Conservation (phyloP, 768 basidiomycete species). For the Boletellus ananiceps region DNA sequence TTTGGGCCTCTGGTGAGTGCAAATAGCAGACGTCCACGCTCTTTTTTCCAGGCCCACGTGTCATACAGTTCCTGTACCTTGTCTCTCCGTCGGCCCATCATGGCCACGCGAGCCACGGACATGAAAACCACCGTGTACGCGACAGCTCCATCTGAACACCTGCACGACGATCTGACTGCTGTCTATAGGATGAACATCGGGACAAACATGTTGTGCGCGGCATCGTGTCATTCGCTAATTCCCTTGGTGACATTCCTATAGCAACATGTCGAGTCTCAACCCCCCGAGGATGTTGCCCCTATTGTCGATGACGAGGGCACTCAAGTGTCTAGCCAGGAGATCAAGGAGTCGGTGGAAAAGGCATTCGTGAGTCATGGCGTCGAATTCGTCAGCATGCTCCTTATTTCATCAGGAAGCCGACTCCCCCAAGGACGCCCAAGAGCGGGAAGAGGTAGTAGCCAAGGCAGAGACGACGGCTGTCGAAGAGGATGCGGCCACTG, state of each 20-base stretch:
- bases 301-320: conserved; percentile 31
- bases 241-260: conserved; percentile 5
- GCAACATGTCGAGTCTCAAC: conserved; percentile 15
- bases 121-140: conserved; percentile 23
- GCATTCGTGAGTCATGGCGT: conserved; percentile 19
- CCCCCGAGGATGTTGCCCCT: conserved; percentile 6
- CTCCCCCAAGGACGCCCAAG: conserved; percentile 31
- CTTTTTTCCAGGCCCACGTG: not conserved
- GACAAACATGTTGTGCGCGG: conserved; percentile 18
- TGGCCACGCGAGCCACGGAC: conserved; percentile 19
- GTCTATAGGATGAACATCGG: conserved; percentile 12
- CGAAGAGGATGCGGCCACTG: not conserved
- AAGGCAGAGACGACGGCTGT: not conserved
- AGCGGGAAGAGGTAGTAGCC: conserved; percentile 21
- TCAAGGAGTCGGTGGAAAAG: conserved; percentile 29
- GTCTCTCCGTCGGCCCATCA: conserved; percentile 29
- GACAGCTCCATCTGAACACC: not conserved
- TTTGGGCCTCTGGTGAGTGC: conserved; percentile 30
- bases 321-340: conserved; percentile 23
- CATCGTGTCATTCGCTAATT: not conserved
- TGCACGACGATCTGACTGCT: conserved; percentile 11
- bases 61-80: conserved; percentile 28
- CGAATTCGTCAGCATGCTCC: not conserved
- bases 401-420: conserved; percentile 25
- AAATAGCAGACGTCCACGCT: not conserved